phyloP scores from a whole-genome alignment of 1,284 basidiomycete species.

The Moniliella sp. region DNA sequence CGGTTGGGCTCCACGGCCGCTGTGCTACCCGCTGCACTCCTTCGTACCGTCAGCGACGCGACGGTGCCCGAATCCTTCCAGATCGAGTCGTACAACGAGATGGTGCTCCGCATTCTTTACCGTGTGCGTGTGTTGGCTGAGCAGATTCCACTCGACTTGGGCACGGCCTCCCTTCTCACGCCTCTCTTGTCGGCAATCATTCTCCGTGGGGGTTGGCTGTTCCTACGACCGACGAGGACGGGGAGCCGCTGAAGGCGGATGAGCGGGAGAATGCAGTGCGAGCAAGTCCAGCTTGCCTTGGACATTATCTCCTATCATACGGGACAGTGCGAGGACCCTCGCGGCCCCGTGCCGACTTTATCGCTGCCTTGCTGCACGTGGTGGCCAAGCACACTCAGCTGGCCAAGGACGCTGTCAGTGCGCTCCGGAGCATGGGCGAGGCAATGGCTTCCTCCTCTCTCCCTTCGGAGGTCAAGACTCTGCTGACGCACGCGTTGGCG shows the following conservation, averaged over 20 bases:
- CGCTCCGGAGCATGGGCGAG: constrained; percentile 61
- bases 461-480: constrained; percentile 42
- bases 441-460: constrained; percentile 52
- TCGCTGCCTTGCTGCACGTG: constrained; percentile 52
- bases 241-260: too few species aligned
- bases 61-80: constrained; percentile 17
- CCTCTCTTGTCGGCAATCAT: constrained; percentile 58
- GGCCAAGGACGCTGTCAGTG: constrained; percentile 62
- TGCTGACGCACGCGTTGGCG: constrained; percentile 53
- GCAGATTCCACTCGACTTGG: constrained; percentile 57
- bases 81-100: constrained; percentile 36
- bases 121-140: constrained; percentile 62
- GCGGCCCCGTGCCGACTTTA: constrained; percentile 35
- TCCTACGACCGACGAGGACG: constrained; percentile 43
- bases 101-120: constrained; percentile 67
- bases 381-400: constrained; percentile 60
- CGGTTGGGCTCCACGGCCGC: not conserved
- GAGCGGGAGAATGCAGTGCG: too few species aligned
- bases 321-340: constrained; percentile 48
- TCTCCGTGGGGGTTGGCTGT: constrained; percentile 44
- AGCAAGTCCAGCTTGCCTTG: constrained; percentile 65
- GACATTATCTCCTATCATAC: constrained; percentile 70
- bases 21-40: constrained; percentile 7
- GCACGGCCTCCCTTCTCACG: constrained; percentile 60
- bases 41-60: constrained; percentile 16